Conservation (phyloP, 805 yeast genomes). For the Schwanniomyces pseudopolymorphus region DNA sequence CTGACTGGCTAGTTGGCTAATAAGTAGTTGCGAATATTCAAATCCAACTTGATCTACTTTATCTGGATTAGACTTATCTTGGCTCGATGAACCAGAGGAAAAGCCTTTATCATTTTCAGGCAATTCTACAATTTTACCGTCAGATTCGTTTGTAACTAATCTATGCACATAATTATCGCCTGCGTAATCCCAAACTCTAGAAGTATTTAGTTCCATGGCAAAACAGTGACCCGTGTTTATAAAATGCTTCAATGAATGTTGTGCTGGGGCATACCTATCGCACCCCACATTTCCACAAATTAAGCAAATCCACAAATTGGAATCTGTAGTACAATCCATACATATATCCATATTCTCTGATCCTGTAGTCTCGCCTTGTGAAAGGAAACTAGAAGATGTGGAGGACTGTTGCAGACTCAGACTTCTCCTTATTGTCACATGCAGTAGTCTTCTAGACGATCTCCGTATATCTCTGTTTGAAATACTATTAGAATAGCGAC, state of each 20-base stretch:
- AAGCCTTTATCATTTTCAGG: constrained; percentile 28
- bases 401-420: constrained; percentile 1
- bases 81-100: constrained; percentile 1
- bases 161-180: constrained; percentile 90
- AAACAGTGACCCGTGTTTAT: constrained; percentile 79
- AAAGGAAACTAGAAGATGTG: background rate
- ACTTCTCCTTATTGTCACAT: constrained; percentile 14
- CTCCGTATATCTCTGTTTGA: constrained; percentile 35
- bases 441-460: constrained; percentile 34
- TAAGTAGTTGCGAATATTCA: constrained; percentile 76
- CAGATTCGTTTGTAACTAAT: constrained; percentile 77
- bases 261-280: constrained; percentile 75
- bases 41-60: constrained; percentile 61
- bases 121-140: constrained; percentile 86
- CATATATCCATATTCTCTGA: constrained; percentile 38
- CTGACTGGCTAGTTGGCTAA: constrained; percentile 83
- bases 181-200: constrained; percentile 93
- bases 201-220: constrained; percentile 82
- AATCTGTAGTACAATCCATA: constrained; percentile 53
- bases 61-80: constrained; percentile 14
- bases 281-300: constrained; percentile 93
- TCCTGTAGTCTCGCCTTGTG: background rate
- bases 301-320: constrained; percentile 83
- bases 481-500: constrained; percentile 65
- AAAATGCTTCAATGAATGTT: constrained; percentile 84